Base-by-base conservation (phyloP, 2,329 filamentous ascomycete genomes). In the Aspergillus piperis region DNA sequence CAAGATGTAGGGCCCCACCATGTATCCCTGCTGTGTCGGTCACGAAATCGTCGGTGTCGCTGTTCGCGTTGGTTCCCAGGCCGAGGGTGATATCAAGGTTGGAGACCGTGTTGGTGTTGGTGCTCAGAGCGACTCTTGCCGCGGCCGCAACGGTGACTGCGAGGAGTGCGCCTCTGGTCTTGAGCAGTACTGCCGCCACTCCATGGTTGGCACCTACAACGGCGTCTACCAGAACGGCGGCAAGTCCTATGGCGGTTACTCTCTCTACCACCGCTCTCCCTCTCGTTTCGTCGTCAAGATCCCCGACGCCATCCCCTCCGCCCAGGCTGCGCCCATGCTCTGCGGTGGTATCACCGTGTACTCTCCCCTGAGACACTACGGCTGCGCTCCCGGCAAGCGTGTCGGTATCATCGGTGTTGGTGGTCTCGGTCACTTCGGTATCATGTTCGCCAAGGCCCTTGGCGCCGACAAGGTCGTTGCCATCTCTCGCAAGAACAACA, bases 201-300 rank as follows among this genome's bases (percentile, higher is more conserved):
- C 59, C 13, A 67, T 70, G 63, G 66, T 70, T 7, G 66, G 66
- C 25, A 75, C 73, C 5, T 75, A 75, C 57, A 70, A 72, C 49
- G 64, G 68, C 7, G 62, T 59, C 11, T 71, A 67, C 54, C 2
- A 67, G 60, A 80, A 87, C 65, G 87, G 87, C 4, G 83, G 68
- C 62, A 86, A 84, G 72, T 84, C 85, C 1, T 88, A 90, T 66
- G 90, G 90, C 11, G 90, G 87, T n/a, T 87, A 86, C 64, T 80
- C 83, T 3, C 74, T 82, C 47, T 83, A 86, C 69, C 81, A 82
- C 66, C 81, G 86, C 10, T 80, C 79, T 1, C 81, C 81, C 2
- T 78, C 77, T 8, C 82, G 83, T 68, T 92, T 91, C 66, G 81
- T 82, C 0, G 72, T 86, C 64, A 84, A 84, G 2, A 81, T 66